Evolutionary conservation across 495 filamentous ascomycete genomes (phyloP), one percentile per base, ranked within the genome.

Genomic region (Thozetella sp.): DNA sequence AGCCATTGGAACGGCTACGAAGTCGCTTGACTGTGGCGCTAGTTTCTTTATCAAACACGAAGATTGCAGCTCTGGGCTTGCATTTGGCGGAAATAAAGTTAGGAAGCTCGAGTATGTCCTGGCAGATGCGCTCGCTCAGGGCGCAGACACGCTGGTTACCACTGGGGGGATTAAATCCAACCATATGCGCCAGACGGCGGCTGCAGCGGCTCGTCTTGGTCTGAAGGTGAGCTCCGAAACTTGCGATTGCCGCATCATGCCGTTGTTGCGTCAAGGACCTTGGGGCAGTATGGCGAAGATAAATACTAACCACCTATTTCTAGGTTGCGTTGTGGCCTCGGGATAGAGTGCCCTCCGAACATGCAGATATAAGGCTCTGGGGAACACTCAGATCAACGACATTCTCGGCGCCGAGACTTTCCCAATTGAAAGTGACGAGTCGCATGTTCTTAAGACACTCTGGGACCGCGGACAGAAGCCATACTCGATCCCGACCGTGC

Each of bases 51-150:
- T 37, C 30, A 37, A 37, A 61, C 63, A 74, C n/a, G 75, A 78
- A 66, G 75, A 78, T 68, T 72, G 74, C 22, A 59, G 59, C 57
- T 69, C 72, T 48, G 72, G 72, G 20, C 68, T 78, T 51, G 68
- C 72, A 53, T 69, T 67, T 51, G 54, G 74, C 23, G 75, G 75
- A 25, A 78, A 78, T 63, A 78, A 78, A 67, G 75, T 76, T 63
- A 74, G 75, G 51, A 78, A 78, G 61, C 66, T 78, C 25, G 75
- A 78, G 64, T 78, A 78, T 62, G 69, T 78, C 24, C 59, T 76
- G 15, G 73, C 74, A 0, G 72, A 78, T 15, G 30, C 30, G 30
- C 30, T 37, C 43, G 72, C 76, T 24, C 65, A 72, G 37, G 59
- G 59, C 25, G 43, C 34, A 17, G 37, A 13, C 17, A 0, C 53